A percentile compares a stretch with the other conserved stretches of the same genome.
phyloP scores from a whole-genome alignment of 164 flowering plant species.

The Stephania cephalantha region DNA sequence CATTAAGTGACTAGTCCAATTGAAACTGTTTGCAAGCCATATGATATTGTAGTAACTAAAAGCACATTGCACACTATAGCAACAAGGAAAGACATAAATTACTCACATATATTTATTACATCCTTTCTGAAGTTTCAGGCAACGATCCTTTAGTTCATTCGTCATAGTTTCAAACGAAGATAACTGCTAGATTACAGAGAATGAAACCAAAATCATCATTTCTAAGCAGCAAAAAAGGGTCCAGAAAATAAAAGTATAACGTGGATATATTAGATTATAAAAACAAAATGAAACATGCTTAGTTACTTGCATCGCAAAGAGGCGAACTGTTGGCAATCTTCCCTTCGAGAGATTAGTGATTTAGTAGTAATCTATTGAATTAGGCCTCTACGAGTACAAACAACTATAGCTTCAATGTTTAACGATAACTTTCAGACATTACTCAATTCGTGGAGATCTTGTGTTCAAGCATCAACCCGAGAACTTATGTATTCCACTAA shows the following conservation, averaged over 20 bases:
- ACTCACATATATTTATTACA: constrained; percentile 70
- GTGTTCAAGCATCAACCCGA: no score
- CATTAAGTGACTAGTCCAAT: background rate
- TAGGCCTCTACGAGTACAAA: no score
- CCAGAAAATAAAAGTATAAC: background rate
- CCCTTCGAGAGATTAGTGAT: no score
- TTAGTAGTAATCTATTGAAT: no score
- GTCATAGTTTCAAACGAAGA: constrained; percentile 51
- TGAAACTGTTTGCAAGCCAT: background rate
- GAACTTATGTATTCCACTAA: no score
- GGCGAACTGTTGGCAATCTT: no score
- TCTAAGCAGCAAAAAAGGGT: background rate
- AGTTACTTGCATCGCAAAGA: background rate
- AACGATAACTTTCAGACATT: no score
- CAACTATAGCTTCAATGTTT: no score
- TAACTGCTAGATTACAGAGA: constrained; percentile 34
- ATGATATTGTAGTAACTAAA: background rate
- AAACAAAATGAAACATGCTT: background rate
- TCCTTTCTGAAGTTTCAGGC: constrained; percentile 67
- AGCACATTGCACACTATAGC: background rate
- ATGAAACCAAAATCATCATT: background rate
- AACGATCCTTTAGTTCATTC: constrained; percentile 78
- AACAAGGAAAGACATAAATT: background rate
- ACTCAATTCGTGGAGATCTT: no score
- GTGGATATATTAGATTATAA: background rate